Evolutionary conservation across 331 rosid species (phyloP).

Genomic region (Quercus tomentella): DNA sequence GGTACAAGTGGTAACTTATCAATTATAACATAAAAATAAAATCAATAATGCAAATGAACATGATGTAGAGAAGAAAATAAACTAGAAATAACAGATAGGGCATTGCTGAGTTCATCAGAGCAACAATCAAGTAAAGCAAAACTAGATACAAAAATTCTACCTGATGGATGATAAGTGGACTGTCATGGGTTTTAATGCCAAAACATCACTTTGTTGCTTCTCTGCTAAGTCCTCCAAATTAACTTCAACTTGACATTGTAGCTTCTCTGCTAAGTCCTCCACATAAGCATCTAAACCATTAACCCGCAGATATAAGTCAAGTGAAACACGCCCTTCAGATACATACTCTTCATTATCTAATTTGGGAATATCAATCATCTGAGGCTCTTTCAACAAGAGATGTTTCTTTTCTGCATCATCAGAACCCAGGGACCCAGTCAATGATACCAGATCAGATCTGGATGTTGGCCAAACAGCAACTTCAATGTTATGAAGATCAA

Average conservation of each 20-base stretch:
- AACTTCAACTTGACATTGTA: conserved; percentile 38
- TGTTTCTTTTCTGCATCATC: conserved; percentile 38
- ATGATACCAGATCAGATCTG: conserved; percentile 35
- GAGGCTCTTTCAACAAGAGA: conserved; percentile 52
- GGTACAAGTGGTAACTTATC: no score
- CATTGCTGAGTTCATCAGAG: neutral
- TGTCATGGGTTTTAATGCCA: conserved; percentile 51
- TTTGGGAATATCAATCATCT: conserved; percentile 41
- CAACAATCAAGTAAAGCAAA: neutral
- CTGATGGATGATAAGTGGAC: conserved; percentile 56
- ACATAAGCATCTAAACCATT: conserved; percentile 60
- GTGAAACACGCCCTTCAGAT: conserved; percentile 45
- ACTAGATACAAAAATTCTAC: conserved; percentile 37
- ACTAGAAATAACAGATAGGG: neutral
- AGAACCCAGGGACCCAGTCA: conserved; percentile 27
- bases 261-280: conserved; percentile 41
- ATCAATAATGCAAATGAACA: neutral
- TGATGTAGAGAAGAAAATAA: neutral
- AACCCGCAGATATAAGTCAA: conserved; percentile 47
- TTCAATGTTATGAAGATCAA: conserved; percentile 58
- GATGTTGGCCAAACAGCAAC: conserved; percentile 63
- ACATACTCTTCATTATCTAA: conserved; percentile 47
- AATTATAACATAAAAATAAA: neutral
- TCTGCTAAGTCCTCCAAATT: conserved; percentile 48
- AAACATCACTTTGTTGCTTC: conserved; percentile 46